Base-by-base conservation (phyloP, 257 asterid genomes). In the Hygrophila difformis region DNA sequence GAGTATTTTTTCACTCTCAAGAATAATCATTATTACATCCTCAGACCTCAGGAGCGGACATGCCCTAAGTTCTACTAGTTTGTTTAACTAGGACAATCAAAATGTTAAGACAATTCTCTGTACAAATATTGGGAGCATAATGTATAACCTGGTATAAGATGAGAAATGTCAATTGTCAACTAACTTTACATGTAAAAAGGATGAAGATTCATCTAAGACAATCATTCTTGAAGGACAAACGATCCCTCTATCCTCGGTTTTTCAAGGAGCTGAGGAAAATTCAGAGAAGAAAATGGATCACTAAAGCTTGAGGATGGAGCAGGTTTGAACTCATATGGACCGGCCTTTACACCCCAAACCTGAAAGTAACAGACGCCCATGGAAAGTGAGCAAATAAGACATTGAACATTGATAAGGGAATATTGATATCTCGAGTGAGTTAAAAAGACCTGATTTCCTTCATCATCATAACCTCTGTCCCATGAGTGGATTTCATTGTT, bases 331-430 rank as follows among this genome's bases (percentile, higher is more conserved):
- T 77, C 98, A 21, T 80, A 82, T 0, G 96, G 93, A 37, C 98
- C 89, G 36, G 65, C 92, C 75, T 79, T 88, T 37, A 74, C 89
- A 18, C 95, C 97, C 97, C 95, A 88, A 41, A 84, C 88, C 97
- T 88, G 81, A 45, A 47, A 69, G 31, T 2, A 49, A 58, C 37
- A 5, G 17, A 44, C 43, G 10, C n/a, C n/a, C 23, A 17, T 39
- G n/a, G 12, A 56, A 21, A 11, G 18, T 31, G 46, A 33, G 21
- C 55, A 39, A 55, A 33, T 18, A 41, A n/a, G 29, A 3, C 1
- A 6, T 18, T 21, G 0, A 39, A 39, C 29, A 33, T 28, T 12
- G 22, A 11, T 16, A 5, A 11, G 6, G n/a, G 12, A 38, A 14
- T 28, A 26, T 51, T 12, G 37, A 19, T 23, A 35, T 1, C 16